Conservation (phyloP, 2,329 filamentous ascomycete species). For the Conoideocrella luteorostrata region DNA sequence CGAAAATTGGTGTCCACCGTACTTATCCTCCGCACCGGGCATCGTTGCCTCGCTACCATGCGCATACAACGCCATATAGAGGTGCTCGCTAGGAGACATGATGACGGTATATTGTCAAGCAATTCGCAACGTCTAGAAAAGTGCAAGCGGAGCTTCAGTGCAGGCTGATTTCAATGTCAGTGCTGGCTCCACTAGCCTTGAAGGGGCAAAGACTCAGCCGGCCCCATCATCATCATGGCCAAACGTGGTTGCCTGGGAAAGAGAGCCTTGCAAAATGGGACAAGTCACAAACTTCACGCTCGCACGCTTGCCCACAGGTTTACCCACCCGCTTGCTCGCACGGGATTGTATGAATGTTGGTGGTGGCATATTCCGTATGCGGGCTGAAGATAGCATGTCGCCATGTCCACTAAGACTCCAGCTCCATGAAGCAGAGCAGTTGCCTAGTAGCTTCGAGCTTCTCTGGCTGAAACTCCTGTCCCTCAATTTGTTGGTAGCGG, state of each 20-base stretch:
- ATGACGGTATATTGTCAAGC: not conserved
- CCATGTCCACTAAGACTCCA: too few species aligned
- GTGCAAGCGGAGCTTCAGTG: not conserved
- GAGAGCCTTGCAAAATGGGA: not conserved
- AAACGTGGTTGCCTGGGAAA: not conserved
- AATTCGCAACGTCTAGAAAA: not conserved
- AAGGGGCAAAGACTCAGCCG: not conserved
- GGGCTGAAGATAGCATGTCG: too few species aligned
- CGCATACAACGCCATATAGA: not conserved
- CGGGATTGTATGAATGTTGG: too few species aligned
- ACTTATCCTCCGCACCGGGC: not conserved
- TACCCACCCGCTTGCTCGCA: too few species aligned
- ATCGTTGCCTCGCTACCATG: not conserved
- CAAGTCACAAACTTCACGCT: not conserved
- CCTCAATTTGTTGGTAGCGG: too few species aligned
- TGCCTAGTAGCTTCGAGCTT: too few species aligned
- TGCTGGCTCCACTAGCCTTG: too few species aligned
- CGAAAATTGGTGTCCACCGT: not conserved
- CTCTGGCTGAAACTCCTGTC: too few species aligned
- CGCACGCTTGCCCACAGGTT: too few species aligned
- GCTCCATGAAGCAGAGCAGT: too few species aligned
- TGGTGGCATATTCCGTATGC: too few species aligned
- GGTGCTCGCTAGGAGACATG: not conserved
- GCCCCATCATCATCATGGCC: not conserved
- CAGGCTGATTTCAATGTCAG: not conserved